These are phyloP conservation scores for Podosphaera fusca DNA, from an alignment of 2,329 filamentous ascomycete species.

Conservation along the genomic window DNA sequence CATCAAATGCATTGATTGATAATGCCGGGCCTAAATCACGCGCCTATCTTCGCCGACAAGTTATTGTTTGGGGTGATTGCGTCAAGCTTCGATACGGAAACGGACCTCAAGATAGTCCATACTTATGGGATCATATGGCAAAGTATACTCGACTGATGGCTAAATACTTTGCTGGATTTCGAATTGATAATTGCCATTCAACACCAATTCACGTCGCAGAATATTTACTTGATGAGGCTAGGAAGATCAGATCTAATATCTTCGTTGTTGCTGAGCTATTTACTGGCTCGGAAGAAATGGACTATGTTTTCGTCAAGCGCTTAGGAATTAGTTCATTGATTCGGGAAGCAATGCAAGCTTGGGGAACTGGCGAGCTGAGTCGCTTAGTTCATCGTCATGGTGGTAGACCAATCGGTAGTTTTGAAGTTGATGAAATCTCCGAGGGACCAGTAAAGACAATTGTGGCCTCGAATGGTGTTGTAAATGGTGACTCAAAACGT, in stretches of 20 bases:
- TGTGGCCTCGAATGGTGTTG: conserved; percentile 12
- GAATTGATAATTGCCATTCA: conserved; percentile 95
- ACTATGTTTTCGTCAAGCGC: conserved; percentile 85
- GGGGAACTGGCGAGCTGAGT: conserved; percentile 84
- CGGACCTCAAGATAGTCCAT: conserved; percentile 65
- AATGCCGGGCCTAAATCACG: conserved; percentile 75
- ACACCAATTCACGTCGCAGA: conserved; percentile 88
- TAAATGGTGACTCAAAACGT: conserved; percentile 15
- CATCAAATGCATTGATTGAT: conserved; percentile 78
- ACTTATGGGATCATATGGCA: conserved; percentile 88
- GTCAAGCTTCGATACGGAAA: conserved; percentile 85
- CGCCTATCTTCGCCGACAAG: conserved; percentile 85
- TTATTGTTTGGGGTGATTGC: conserved; percentile 97
- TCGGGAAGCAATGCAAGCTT: conserved; percentile 93
- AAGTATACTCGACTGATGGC: conserved; percentile 80
- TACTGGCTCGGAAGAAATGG: conserved; percentile 83
- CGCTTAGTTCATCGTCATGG: conserved; percentile 82
- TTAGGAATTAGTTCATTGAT: conserved; percentile 82
- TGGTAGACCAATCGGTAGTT: conserved; percentile 85
- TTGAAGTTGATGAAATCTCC: conserved; percentile 74
- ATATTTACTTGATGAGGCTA: conserved; percentile 83
- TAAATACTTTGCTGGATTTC: conserved; percentile 83
- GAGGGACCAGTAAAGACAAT: conserved; percentile 26
- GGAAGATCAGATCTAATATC: conserved; percentile 63
- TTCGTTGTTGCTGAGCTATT: conserved; percentile 92